phyloP scores from a whole-genome alignment of 169 alveolate species.

The Pseudocohnilembus persalinus region DNA sequence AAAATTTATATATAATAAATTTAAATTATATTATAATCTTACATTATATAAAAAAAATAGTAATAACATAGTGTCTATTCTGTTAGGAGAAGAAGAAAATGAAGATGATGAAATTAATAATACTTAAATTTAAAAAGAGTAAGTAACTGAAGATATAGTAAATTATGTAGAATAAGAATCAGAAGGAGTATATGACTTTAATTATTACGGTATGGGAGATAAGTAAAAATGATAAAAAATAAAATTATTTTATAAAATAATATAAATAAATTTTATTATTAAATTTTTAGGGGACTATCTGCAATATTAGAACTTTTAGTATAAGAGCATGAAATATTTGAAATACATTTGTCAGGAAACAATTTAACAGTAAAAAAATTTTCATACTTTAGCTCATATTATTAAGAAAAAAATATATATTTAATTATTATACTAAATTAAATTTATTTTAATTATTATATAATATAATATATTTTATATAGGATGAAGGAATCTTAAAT shows the following conservation, averaged over 20 bases:
- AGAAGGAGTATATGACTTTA: not conserved
- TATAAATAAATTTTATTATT: too few species aligned
- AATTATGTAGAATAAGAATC: not conserved
- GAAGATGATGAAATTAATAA: not conserved
- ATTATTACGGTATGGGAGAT: not conserved
- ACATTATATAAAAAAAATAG: too few species aligned
- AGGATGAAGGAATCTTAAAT: conserved; percentile 18
- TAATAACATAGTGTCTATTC: too few species aligned
- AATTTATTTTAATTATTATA: too few species aligned
- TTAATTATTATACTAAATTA: too few species aligned
- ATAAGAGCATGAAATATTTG: not conserved
- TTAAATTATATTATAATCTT: too few species aligned
- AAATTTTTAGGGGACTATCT: not conserved
- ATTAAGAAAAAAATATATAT: too few species aligned
- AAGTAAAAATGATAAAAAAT: not conserved
- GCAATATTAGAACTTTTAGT: not conserved
- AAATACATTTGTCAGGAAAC: not conserved
- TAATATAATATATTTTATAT: not conserved
- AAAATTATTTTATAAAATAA: too few species aligned
- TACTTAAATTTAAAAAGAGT: not conserved
- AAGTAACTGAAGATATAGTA: not conserved
- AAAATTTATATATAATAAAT: too few species aligned
- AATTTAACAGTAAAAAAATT: not conserved
- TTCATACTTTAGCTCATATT: too few species aligned
- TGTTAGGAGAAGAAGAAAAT: too few species aligned